A percentile compares a stretch with the other conserved stretches of the same genome.
phyloP scores from a whole-genome alignment of 768 basidiomycete species.

The Boletus speciosus region DNA sequence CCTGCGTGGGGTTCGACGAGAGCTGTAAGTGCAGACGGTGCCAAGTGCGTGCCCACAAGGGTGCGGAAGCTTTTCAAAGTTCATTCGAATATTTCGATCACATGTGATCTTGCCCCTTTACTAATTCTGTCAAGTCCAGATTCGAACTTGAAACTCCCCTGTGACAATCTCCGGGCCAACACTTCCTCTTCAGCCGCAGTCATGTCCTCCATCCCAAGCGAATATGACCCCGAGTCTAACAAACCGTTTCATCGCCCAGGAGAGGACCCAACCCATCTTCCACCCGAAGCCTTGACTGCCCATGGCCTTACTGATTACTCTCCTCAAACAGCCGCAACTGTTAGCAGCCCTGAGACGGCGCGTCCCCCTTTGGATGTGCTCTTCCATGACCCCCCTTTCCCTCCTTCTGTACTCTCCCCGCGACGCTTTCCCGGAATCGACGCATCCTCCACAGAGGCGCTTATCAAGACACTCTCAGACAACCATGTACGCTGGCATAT shows the following conservation, averaged over 20 bases:
- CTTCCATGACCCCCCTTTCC: conserved; percentile 23
- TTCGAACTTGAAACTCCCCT: background rate
- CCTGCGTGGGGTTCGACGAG: no score
- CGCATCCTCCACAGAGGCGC: conserved; percentile 36
- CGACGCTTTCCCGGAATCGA: conserved; percentile 33
- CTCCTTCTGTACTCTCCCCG: conserved; percentile 34
- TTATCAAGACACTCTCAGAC: conserved; percentile 42
- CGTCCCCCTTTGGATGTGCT: conserved; percentile 16
- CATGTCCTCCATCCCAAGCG: conserved; percentile 12
- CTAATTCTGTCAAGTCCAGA: background rate
- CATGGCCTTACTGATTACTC: conserved; percentile 24
- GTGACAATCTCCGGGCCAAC: no score
- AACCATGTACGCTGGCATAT: conserved; percentile 54
- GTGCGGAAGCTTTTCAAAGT: no score
- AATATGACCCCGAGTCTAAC: conserved; percentile 7
- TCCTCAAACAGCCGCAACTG: conserved; percentile 15
- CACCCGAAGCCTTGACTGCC: conserved; percentile 11
- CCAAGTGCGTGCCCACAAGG: no score
- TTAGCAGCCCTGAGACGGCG: background rate
- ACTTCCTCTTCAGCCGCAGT: background rate
- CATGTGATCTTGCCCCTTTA: background rate
- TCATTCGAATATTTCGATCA: background rate
- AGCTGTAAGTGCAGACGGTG: no score
- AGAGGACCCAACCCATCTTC: conserved; percentile 20
- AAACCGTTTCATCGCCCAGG: conserved; percentile 18